Evolutionary conservation across 257 asterid species (phyloP), one percentile per base, ranked within the genome.

Genomic region (Capsicum rhomboideum): DNA sequence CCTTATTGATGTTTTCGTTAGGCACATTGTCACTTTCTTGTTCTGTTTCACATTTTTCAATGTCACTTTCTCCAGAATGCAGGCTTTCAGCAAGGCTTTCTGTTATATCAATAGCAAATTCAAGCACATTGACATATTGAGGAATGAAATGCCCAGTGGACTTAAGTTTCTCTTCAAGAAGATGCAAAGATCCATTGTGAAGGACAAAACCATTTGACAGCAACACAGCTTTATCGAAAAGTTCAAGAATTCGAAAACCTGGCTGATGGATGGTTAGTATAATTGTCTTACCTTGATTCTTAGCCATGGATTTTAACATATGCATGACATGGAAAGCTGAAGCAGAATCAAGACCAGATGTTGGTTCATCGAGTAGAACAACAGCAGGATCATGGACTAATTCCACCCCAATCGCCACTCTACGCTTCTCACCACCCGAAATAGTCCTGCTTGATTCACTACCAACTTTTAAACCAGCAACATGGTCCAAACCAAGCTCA

Each of bases 301-400:
- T 86, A 4, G 97, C 92, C 93, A 95, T 89, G 42, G 94, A 86
- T 82, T 90, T 90, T 13, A 95, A 94, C 21, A 92, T 46, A 55
- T 59, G 13, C 88, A 90, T 85, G 8, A 93, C 90, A 40, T 93
- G 92, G 16, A 93, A 88, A 0, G 99, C 95, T 26, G 98, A 88
- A n/a, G 91, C 94, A 0, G 97, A 92, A 84, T 95, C 99, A 3
- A 95, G 97, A 68, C 98, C 98, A 1, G 95, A 95, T 9, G 98
- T 93, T 6, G 98, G 98, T 75, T 95, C 98, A 55, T 95, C 98
- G 2, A 95, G 92, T 16, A 95, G 87, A 46, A 95, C 83, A 59
- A 95, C 95, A 20, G 89, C 83, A 1, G 98, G 98, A 75, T 95
- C 91, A 83, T 95, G 97, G 21, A 93, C 97, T 55, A 95, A 64